Evolutionary conservation across 495 filamentous ascomycete species (phyloP), one percentile per base, ranked within the genome.

Genomic region (Penicillium silybi): DNA sequence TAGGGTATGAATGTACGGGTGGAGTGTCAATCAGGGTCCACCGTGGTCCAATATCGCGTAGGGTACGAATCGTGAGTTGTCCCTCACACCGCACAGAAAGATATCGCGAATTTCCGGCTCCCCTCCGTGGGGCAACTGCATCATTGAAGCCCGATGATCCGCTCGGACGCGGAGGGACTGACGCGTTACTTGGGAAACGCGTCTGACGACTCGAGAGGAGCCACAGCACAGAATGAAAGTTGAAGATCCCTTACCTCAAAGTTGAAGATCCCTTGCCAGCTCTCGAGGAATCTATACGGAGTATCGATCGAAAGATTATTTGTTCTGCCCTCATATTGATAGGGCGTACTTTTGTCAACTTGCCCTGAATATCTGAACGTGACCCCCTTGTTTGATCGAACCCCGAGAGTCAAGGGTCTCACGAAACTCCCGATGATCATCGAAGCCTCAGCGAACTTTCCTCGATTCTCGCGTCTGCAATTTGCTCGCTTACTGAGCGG

Each of bases 151-250:
- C 43, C 44, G 59, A 58, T 22, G 54, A 58, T 63, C 61, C 60
- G 46, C 55, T 45, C 39, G 47, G 59, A 65, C 53, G 62, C 59
- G 56, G 37, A 61, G 52, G 15, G 40, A 39, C 52, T 52, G 48
- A 60, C 62, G 57, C 63, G 63, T 66, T 66, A 66, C 63, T 66
- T 56, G 43, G 63, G 63, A 63, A 63, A 66, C 63, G 63, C 63
- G 60, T 58, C 40, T 59, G 54, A 57, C 61, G 51, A 56, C 44
- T 39, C 42, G 29, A 25, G 55, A 45, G 47, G 50, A 48, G 58
- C 45, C 39, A 52, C 41, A 44, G 48, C 23, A 62, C 34, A 48
- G 35, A 0, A 42, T 45, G 15, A 19, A 34, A 15, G 27, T 41
- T 38, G 19, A 44, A 29, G 19, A 41, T 50, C 25, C 22, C 22